Evolutionary conservation across 805 yeast genomes (phyloP).

Genomic region (Pichia nakasei): DNA sequence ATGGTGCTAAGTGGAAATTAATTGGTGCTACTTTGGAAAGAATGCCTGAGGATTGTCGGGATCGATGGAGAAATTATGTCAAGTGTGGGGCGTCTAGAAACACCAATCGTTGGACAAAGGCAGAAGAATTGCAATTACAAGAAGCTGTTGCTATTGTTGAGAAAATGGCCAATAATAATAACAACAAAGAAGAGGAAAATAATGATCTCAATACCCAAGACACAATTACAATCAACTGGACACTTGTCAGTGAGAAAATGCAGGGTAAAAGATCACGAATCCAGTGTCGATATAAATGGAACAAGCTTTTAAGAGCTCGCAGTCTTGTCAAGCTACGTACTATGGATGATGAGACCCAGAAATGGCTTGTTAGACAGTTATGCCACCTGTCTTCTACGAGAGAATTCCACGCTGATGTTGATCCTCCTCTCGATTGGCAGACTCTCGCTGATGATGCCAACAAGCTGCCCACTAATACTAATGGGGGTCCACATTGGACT

Average conservation of each 20-base stretch:
- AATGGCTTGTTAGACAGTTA: slow-evolving; percentile 40
- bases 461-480: too few species aligned
- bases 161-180: slow-evolving; percentile 26
- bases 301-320: slow-evolving; percentile 61
- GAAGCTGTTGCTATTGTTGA: slow-evolving; percentile 42
- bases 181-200: too few species aligned
- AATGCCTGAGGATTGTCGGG: slow-evolving; percentile 98
- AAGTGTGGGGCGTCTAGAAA: slow-evolving; percentile 79
- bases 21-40: slow-evolving; percentile 75
- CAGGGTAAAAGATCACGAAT: slow-evolving; percentile 83
- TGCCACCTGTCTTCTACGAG: slow-evolving; percentile 33
- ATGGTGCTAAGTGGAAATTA: slow-evolving; percentile 80
- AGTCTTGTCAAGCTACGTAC: slow-evolving; percentile 35
- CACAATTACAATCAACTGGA: slow-evolving; percentile 84
- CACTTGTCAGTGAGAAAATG: slow-evolving; percentile 82
- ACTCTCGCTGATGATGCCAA: slow-evolving; percentile 34
- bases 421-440: slow-evolving; percentile 42
- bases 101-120: slow-evolving; percentile 72
- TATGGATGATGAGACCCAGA: slow-evolving; percentile 38
- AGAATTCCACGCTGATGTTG: slow-evolving; percentile 17
- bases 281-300: slow-evolving; percentile 95
- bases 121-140: slow-evolving; percentile 63
- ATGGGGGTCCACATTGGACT: too few species aligned
- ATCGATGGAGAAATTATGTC: slow-evolving; percentile 91
- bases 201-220: too few species aligned